Base-by-base conservation (phyloP, 2,329 filamentous ascomycete genomes). In the Aspergillus bombycis region DNA sequence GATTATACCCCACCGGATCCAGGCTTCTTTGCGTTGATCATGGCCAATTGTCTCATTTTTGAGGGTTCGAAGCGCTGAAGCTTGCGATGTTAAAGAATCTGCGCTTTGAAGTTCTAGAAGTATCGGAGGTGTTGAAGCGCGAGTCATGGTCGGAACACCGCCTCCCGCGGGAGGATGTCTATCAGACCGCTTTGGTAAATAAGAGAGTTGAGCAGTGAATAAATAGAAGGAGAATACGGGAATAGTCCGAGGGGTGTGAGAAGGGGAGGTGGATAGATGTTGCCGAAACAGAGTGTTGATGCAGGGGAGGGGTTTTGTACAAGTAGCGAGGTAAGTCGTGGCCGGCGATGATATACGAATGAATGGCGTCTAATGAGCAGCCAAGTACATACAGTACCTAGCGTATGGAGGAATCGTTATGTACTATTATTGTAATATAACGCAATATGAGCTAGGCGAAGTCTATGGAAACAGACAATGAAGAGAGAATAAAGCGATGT, bases 31-130 rank as follows among this genome's bases (percentile, higher is more conserved):
- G 76, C 90, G 89, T 77, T 94, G 89, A 38, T 91, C 85, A 77
- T 98, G 93, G 28, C 95, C 95, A 64, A 97, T 88, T 55, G 96
- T 86, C 67, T 95, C 91, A 77, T 97, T 95, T 82, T 97, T 98
- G 34, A 99, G 81, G 48, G 84, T 83, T 68, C 89, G 88, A 52
- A 97, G 83, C 57, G 89, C 86, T 30, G 83, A 80, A 46, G 86
- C 72, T 65, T 78, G 79, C 54, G 73, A 72, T 46, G 73, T 75
- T 61, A 74, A 67, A 63, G 77, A 80, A 55, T 77, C 79, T 65
- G 88, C 84, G 70, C 80, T 84, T 67, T 83, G 83, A 61, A 91
- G 81, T 74, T 88, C 84, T 61, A 83, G 78, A 57, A 89, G 79
- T 68, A 88, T 83, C 59, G 85, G 81, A 57, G 84, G 82, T 62